Percentiles rank a stretch among this genome's conserved stretches.
Evolutionary conservation across 2,329 filamentous ascomycete genomes (phyloP).

Genomic region (Aspergillus pseudonomiae): DNA sequence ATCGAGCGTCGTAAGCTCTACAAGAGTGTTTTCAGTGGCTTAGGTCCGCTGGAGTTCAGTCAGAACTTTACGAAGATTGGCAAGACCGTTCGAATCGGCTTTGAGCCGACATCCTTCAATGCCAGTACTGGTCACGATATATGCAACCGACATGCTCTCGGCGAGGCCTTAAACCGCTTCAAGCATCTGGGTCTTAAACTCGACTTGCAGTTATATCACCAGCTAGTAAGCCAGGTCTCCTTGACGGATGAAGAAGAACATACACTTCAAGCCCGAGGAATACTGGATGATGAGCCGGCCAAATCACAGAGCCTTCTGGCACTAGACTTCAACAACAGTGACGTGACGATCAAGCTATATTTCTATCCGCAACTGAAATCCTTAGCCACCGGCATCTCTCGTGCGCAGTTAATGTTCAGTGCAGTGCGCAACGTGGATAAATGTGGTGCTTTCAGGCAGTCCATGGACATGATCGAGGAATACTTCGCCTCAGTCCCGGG

Average conservation of each 20-base stretch:
- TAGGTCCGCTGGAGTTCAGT: slow-evolving; percentile 3
- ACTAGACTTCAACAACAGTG: slow-evolving; percentile 19
- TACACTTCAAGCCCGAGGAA: neutral
- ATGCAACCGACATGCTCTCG: slow-evolving; percentile 6
- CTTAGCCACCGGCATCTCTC: neutral
- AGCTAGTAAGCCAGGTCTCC: slow-evolving; percentile 10
- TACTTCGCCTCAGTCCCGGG: slow-evolving; percentile 10
- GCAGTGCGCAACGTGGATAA: slow-evolving; percentile 11
- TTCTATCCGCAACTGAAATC: slow-evolving; percentile 23
- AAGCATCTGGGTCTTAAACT: slow-evolving; percentile 4
- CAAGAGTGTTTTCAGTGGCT: neutral
- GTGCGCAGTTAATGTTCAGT: slow-evolving; percentile 2
- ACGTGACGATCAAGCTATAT: slow-evolving; percentile 22
- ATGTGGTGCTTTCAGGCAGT: neutral
- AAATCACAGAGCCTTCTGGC: slow-evolving; percentile 22
- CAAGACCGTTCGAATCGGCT: slow-evolving; percentile 9
- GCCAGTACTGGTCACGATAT: slow-evolving; percentile 8
- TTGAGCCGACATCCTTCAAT: slow-evolving; percentile 11
- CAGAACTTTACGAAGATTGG: slow-evolving; percentile 14
- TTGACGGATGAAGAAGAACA: slow-evolving; percentile 13
- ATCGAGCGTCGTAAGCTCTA: neutral
- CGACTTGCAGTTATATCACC: slow-evolving; percentile 14
- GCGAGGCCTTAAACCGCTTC: slow-evolving; percentile 2
- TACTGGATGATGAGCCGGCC: slow-evolving; percentile 1
- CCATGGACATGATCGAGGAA: slow-evolving; percentile 1